Conservation (phyloP, 108 stramenopile species). For the Seminavis robusta region DNA sequence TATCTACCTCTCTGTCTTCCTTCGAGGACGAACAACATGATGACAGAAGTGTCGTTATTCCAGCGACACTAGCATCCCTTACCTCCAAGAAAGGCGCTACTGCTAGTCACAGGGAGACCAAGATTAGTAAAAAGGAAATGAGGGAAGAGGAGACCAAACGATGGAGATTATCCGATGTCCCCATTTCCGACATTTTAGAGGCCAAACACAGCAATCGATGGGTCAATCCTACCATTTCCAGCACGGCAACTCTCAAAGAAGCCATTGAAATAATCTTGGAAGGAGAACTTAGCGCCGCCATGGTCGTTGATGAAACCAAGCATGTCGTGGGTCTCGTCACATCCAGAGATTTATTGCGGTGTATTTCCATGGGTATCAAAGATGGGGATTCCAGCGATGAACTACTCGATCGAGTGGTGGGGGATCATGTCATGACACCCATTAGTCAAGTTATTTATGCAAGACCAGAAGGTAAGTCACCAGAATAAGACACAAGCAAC, state of each 20-base stretch:
- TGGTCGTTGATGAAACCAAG: constrained; percentile 55
- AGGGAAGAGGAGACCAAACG: no score
- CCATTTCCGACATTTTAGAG: constrained; percentile 70
- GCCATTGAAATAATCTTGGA: constrained; percentile 69
- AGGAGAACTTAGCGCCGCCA: constrained; percentile 73
- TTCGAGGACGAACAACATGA: no score
- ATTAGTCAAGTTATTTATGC: constrained; percentile 81
- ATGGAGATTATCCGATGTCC: no score
- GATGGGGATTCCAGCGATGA: constrained; percentile 38
- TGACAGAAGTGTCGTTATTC: no score
- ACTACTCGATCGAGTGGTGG: constrained; percentile 40
- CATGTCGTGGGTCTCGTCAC: constrained; percentile 68
- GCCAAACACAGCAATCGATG: constrained; percentile 78
- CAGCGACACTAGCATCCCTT: no score
- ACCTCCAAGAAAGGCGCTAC: no score
- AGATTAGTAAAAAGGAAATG: no score
- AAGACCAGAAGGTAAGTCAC: constrained; percentile 68
- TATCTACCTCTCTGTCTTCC: no score
- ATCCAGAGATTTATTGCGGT: constrained; percentile 76
- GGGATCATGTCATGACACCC: constrained; percentile 73
- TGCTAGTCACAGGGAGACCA: no score
- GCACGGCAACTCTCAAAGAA: constrained; percentile 54
- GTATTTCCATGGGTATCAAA: constrained; percentile 61
- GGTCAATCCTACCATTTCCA: constrained; percentile 70
- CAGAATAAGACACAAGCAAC: no score